Conservation (phyloP, 441 rosid genomes). For the Eruca vesicaria region DNA sequence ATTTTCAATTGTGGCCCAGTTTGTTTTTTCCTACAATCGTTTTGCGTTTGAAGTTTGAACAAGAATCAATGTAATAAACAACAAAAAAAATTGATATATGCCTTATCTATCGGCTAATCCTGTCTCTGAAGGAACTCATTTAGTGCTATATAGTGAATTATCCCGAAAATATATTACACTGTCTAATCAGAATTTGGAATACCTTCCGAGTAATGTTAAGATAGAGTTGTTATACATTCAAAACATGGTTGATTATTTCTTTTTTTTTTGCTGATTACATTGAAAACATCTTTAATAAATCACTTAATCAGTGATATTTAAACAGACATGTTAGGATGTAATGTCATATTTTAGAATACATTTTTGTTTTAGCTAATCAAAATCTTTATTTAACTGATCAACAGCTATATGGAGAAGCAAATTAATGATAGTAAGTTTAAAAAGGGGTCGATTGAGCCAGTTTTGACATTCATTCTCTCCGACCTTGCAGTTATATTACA, state of each 20-base stretch:
- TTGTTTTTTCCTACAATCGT: background rate
- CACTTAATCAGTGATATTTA: too few species aligned
- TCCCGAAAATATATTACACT: too few species aligned
- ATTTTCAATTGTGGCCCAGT: background rate
- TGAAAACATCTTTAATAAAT: too few species aligned
- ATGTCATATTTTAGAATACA: background rate
- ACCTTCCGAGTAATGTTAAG: too few species aligned
- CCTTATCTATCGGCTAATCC: too few species aligned
- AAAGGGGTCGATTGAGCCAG: background rate
- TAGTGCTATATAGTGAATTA: too few species aligned
- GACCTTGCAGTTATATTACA: conserved; percentile 9
- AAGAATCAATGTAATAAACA: background rate
- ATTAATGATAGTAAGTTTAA: background rate
- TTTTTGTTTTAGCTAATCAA: background rate
- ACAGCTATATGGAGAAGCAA: background rate
- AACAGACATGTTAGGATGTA: background rate
- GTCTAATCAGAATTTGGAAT: too few species aligned
- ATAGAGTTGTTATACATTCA: too few species aligned
- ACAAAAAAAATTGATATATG: too few species aligned
- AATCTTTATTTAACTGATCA: background rate
- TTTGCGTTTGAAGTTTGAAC: background rate
- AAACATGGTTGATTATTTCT: background rate
- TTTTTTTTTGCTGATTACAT: background rate
- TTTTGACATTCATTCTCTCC: background rate
- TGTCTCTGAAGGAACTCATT: too few species aligned